These are phyloP conservation scores for Aspergillus luchuensis DNA, from an alignment of 2,329 filamentous ascomycete genomes.

Conservation along the genomic window DNA sequence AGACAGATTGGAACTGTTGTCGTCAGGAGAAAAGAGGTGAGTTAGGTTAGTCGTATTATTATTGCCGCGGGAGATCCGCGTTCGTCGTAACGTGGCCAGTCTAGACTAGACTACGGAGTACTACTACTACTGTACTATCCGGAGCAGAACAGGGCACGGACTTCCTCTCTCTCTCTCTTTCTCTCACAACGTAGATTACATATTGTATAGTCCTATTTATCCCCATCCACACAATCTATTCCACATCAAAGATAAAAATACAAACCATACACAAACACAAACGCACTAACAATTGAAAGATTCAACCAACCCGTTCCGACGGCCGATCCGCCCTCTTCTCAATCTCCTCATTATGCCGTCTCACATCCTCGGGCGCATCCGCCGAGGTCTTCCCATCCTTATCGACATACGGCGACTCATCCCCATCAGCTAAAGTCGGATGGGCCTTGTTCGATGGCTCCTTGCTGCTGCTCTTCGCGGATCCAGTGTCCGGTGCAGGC, in stretches of 20 bases:
- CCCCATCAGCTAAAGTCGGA: conserved; percentile 36
- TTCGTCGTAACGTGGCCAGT: conserved; percentile 17
- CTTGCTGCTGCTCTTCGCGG: conserved; percentile 12
- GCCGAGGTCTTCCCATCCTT: conserved; percentile 26
- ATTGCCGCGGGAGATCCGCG: conserved; percentile 16
- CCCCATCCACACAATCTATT: not conserved
- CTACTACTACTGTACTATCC: not conserved
- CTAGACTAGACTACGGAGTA: not conserved
- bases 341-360: conserved; percentile 37
- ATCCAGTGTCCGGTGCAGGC: conserved; percentile 23
- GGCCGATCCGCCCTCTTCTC: conserved; percentile 36
- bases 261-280: conserved; percentile 5
- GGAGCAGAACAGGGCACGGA: not conserved
- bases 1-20: not conserved
- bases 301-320: conserved; percentile 31
- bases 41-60: conserved; percentile 1
- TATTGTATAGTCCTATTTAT: not conserved
- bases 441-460: conserved; percentile 38
- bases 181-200: too few relatives aligned
- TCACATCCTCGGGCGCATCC: conserved; percentile 39
- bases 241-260: not conserved
- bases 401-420: conserved; percentile 34
- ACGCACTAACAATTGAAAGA: conserved; percentile 27
- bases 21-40: not conserved
- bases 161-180: not conserved